Percentiles rank a stretch among this genome's conserved stretches.
phyloP scores from a whole-genome alignment of 1,284 basidiomycete species.

The Rhodofomes roseus region DNA sequence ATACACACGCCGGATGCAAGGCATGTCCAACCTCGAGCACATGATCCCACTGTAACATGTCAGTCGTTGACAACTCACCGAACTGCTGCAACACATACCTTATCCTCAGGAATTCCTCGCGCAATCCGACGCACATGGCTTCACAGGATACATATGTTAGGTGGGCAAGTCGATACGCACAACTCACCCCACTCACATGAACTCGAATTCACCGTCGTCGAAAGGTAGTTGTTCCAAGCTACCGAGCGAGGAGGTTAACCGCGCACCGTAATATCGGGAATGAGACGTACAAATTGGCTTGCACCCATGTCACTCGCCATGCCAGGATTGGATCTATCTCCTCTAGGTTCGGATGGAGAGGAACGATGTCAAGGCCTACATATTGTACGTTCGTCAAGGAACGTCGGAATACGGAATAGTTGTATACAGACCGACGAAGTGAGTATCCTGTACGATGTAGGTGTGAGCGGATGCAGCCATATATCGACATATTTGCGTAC shows the following conservation, averaged over 20 bases:
- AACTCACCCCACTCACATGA: constrained; percentile 46
- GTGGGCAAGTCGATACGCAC: neutral
- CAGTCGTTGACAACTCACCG: constrained; percentile 6
- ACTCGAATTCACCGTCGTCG: constrained; percentile 67
- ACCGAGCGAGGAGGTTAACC: neutral
- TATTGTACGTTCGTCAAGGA: neutral
- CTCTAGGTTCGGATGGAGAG: constrained; percentile 59
- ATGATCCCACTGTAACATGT: constrained; percentile 49
- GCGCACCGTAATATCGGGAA: neutral
- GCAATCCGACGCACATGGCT: constrained; percentile 67
- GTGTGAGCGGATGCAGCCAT: neutral
- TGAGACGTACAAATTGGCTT: constrained; percentile 61
- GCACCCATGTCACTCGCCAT: constrained; percentile 62
- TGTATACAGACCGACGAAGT: constrained; percentile 51
- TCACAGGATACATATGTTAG: neutral
- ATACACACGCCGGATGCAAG: constrained; percentile 1
- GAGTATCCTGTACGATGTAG: constrained; percentile 33
- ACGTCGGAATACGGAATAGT: neutral
- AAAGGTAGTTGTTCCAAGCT: constrained; percentile 68
- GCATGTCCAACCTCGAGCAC: constrained; percentile 43
- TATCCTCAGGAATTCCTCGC: constrained; percentile 68
- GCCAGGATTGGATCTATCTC: constrained; percentile 51
- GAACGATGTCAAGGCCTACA: constrained; percentile 66
- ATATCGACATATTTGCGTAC: constrained; percentile 24
- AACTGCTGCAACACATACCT: constrained; percentile 35